Percentiles rank a stretch among this genome's conserved stretches.
Conservation (phyloP, 345 rosid genomes). For the Syzygium jambos region DNA sequence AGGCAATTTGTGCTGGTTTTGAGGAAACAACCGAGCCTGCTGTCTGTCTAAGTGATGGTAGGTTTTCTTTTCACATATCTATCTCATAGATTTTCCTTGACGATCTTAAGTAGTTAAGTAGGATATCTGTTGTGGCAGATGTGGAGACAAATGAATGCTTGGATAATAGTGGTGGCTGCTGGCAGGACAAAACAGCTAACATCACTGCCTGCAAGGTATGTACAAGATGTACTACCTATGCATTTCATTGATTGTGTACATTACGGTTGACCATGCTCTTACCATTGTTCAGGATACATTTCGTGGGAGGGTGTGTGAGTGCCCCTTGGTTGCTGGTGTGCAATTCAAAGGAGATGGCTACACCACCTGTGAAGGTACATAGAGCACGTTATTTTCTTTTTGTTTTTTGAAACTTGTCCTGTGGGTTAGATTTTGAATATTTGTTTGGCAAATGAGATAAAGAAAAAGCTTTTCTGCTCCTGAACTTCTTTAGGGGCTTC, state of each 20-base stretch:
- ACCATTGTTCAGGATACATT: slow-evolving; percentile 65
- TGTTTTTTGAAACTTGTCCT: background rate
- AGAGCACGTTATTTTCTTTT: background rate
- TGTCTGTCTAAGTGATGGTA: slow-evolving; percentile 84
- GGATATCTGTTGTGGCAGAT: slow-evolving; percentile 34
- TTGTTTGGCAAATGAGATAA: background rate
- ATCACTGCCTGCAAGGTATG: slow-evolving; percentile 93
- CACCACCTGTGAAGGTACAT: slow-evolving; percentile 76
- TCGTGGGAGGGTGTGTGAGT: slow-evolving; percentile 91
- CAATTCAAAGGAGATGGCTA: slow-evolving; percentile 97
- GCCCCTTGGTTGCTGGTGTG: slow-evolving; percentile 90
- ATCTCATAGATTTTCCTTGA: background rate
- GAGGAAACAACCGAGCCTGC: slow-evolving; percentile 97
- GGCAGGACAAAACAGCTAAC: slow-evolving; percentile 77
- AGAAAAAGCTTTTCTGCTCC: background rate
- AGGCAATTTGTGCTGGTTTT: slow-evolving; percentile 94
- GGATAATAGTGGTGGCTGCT: slow-evolving; percentile 91
- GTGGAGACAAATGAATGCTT: slow-evolving; percentile 95
- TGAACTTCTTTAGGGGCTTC: background rate
- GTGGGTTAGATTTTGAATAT: background rate
- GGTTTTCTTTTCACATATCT: slow-evolving; percentile 2
- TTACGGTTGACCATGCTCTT: background rate
- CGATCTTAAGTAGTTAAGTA: background rate
- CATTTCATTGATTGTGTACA: background rate
- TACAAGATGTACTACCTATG: background rate